Conservation (phyloP, 306 rosid genomes). For the Cajanus cajan region DNA sequence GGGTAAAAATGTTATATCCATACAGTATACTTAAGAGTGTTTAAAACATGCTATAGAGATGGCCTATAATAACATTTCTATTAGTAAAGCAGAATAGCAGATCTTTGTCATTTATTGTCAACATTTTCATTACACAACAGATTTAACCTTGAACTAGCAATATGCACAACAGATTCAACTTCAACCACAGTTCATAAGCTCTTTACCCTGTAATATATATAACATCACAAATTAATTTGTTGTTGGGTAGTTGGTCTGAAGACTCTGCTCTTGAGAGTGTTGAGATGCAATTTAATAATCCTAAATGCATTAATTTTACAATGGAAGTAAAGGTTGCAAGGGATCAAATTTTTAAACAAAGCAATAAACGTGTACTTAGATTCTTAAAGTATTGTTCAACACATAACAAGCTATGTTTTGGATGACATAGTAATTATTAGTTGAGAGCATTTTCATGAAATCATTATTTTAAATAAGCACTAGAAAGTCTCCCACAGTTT, state of each 20-base stretch:
- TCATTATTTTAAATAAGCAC: neutral
- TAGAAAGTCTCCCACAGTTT: neutral
- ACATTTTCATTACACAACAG: neutral
- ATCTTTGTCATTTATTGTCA: neutral
- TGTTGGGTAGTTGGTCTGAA: neutral
- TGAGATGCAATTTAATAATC: too few species aligned
- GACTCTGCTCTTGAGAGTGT: neutral
- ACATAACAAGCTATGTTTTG: neutral
- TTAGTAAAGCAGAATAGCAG: slow-evolving; percentile 16
- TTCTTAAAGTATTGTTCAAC: neutral
- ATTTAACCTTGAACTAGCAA: neutral
- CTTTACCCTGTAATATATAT: neutral
- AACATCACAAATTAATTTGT: neutral
- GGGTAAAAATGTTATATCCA: neutral
- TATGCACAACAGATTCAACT: neutral
- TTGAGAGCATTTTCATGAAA: neutral
- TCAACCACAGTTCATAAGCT: slow-evolving; percentile 13
- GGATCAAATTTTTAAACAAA: slow-evolving; percentile 1
- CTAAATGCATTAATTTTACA: too few species aligned
- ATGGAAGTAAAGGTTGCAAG: neutral
- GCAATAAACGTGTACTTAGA: neutral
- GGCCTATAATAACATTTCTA: neutral
- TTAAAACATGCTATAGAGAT: neutral
- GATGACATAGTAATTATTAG: neutral
- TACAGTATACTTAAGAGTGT: neutral